Evolutionary conservation across 768 basidiomycete genomes (phyloP).

Genomic region (Coprinellus aureogranulatus): DNA sequence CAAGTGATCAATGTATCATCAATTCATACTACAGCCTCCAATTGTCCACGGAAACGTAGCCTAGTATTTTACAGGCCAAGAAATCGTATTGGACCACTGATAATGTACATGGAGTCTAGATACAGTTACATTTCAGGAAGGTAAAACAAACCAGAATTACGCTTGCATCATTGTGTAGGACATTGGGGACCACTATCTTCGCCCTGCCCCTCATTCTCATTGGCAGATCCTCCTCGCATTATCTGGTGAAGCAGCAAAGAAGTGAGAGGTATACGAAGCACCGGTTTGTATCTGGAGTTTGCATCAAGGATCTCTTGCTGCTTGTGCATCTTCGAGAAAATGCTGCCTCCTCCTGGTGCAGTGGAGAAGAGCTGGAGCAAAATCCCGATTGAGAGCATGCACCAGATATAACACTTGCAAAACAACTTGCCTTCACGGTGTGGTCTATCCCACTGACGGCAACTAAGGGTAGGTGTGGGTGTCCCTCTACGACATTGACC

Average conservation of each 20-base stretch:
- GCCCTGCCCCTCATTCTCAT: not conserved
- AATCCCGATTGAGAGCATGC: not conserved
- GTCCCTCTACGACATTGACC: conserved; percentile 85
- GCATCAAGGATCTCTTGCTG: conserved; percentile 53
- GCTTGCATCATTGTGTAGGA: not conserved
- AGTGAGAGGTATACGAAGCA: not conserved
- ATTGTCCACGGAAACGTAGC: too few relatives aligned
- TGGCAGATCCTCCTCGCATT: not conserved
- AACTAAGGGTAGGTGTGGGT: conserved; percentile 76
- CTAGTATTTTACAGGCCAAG: too few relatives aligned
- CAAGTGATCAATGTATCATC: not conserved
- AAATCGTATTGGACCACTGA: not conserved
- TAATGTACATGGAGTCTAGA: not conserved
- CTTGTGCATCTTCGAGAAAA: conserved; percentile 54
- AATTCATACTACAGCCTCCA: too few relatives aligned
- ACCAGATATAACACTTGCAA: too few relatives aligned
- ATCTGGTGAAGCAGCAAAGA: not conserved
- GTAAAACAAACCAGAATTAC: not conserved
- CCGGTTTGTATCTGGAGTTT: conserved; percentile 39
- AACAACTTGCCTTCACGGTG: conserved; percentile 66
- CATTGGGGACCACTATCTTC: not conserved
- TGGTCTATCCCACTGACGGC: conserved; percentile 86
- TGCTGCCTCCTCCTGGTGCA: conserved; percentile 35
- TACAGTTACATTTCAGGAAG: not conserved
- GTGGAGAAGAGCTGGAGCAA: conserved; percentile 63